These are phyloP conservation scores for Pseudoperonospora humuli DNA, from an alignment of 352 stramenopile genomes.

Conservation along the genomic window DNA sequence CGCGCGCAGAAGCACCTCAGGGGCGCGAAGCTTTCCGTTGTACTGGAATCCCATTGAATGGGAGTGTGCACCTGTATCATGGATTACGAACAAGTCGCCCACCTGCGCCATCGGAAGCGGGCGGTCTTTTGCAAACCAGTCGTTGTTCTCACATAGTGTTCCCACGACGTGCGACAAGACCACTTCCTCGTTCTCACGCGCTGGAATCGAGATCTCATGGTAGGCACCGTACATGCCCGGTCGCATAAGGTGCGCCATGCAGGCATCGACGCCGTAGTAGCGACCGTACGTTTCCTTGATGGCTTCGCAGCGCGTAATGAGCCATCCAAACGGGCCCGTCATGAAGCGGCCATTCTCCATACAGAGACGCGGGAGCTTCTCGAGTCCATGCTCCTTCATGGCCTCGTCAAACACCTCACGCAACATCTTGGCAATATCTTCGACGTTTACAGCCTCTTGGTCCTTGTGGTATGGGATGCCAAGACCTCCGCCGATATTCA, in stretches of 20 bases:
- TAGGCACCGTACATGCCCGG: slow-evolving; percentile 87
- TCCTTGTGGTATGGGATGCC: slow-evolving; percentile 83
- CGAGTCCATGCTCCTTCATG: slow-evolving; percentile 56
- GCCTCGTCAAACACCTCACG: slow-evolving; percentile 68
- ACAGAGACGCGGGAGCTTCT: slow-evolving; percentile 54
- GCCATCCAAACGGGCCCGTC: slow-evolving; percentile 82
- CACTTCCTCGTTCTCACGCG: slow-evolving; percentile 35
- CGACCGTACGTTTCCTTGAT: slow-evolving; percentile 82
- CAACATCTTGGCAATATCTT: slow-evolving; percentile 64
- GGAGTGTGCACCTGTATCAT: slow-evolving; percentile 85
- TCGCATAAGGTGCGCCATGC: slow-evolving; percentile 88
- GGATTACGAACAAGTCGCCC: slow-evolving; percentile 85
- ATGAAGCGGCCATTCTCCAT: slow-evolving; percentile 90
- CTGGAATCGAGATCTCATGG: slow-evolving; percentile 82
- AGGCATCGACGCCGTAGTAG: slow-evolving; percentile 86
- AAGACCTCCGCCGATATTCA: slow-evolving; percentile 87
- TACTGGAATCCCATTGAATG: slow-evolving; percentile 92
- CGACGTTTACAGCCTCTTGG: slow-evolving; percentile 59
- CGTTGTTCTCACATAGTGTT: slow-evolving; percentile 88
- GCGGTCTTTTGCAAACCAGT: slow-evolving; percentile 88
- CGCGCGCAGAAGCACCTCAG: slow-evolving; percentile 71
- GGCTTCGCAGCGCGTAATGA: slow-evolving; percentile 75
- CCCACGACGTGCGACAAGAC: slow-evolving; percentile 69
- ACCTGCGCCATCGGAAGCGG: slow-evolving; percentile 57
- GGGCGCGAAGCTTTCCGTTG: slow-evolving; percentile 86